phyloP scores from a whole-genome alignment of 2,329 filamentous ascomycete genomes.

The Fragosphaeria purpurea region DNA sequence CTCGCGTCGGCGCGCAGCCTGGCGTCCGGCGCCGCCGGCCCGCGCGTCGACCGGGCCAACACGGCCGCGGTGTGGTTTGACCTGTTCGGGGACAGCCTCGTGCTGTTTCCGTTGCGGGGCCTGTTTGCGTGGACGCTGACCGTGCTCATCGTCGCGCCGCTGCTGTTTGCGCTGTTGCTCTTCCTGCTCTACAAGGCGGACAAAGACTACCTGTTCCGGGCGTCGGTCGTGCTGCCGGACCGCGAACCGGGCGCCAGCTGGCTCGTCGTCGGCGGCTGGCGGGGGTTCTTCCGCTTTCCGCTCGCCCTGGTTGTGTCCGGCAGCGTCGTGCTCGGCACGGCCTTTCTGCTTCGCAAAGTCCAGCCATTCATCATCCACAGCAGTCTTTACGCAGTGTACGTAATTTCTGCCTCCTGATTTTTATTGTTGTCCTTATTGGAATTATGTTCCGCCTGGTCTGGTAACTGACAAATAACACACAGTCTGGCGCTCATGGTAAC shows the following conservation, averaged over 20 bases:
- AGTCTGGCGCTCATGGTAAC: constrained; percentile 78
- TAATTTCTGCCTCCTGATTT: constrained; percentile 4
- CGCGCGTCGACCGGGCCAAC: constrained; percentile 53
- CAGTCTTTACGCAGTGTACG: constrained; percentile 67
- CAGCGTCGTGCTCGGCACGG: constrained; percentile 59
- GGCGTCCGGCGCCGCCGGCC: constrained; percentile 52
- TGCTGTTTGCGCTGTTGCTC: constrained; percentile 60
- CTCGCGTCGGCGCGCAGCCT: constrained; percentile 64
- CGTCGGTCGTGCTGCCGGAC: constrained; percentile 32
- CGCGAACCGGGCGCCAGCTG: constrained; percentile 49
- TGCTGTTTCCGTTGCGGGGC: constrained; percentile 67
- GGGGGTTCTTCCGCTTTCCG: constrained; percentile 77
- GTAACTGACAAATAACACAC: background rate
- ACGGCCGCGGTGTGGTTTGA: constrained; percentile 86
- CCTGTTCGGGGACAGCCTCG: constrained; percentile 70
- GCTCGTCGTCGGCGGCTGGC: constrained; percentile 58
- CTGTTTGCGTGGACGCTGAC: constrained; percentile 84
- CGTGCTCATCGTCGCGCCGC: constrained; percentile 67
- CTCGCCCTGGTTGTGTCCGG: constrained; percentile 60
- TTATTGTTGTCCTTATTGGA: background rate
- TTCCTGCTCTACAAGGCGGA: constrained; percentile 59
- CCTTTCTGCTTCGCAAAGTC: constrained; percentile 67
- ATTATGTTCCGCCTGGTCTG: background rate
- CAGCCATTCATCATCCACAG: constrained; percentile 91
- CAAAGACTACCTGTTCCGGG: constrained; percentile 82